These are phyloP conservation scores for Erythrobasidium hasegawianum DNA, from an alignment of 1,284 basidiomycete genomes.

Conservation along the genomic window DNA sequence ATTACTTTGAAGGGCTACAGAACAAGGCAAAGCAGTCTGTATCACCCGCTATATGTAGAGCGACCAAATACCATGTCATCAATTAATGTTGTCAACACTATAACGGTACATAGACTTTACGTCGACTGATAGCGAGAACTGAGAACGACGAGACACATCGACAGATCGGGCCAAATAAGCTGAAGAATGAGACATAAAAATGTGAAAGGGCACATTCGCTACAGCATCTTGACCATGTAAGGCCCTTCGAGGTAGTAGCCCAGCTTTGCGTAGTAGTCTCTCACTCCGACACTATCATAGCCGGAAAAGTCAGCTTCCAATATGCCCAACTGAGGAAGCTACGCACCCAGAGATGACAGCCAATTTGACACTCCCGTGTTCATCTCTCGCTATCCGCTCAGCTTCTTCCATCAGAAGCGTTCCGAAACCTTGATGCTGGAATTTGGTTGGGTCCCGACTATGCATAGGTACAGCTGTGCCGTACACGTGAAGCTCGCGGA, in stretches of 20 bases:
- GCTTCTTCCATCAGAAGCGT: conserved; percentile 99
- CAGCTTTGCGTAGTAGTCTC: conserved; percentile 41
- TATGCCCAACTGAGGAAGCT: conserved; percentile 40
- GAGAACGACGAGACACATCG: too few species aligned
- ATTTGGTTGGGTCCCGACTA: conserved; percentile 93
- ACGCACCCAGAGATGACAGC: conserved; percentile 84
- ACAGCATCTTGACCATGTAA: conserved; percentile 81
- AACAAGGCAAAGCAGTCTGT: too few species aligned
- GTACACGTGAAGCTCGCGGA: conserved; percentile 86
- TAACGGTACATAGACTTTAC: too few species aligned
- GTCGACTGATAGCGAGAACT: too few species aligned
- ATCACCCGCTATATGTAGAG: too few species aligned
- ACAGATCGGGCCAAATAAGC: too few species aligned
- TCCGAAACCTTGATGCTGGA: conserved; percentile 97
- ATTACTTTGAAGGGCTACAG: too few species aligned
- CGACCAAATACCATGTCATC: too few species aligned
- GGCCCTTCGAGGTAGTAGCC: conserved; percentile 81
- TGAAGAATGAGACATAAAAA: too few species aligned
- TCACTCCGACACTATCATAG: conserved; percentile 40
- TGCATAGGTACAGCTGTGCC: conserved; percentile 97
- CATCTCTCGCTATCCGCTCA: conserved; percentile 94
- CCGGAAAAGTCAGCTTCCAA: not conserved
- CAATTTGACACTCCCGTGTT: conserved; percentile 89
- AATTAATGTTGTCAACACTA: too few species aligned
- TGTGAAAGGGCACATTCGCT: too few species aligned